Percentiles rank a stretch among this genome's conserved stretches.
Evolutionary conservation across 768 basidiomycete species (phyloP).

Genomic region (Hericium rajendrae): DNA sequence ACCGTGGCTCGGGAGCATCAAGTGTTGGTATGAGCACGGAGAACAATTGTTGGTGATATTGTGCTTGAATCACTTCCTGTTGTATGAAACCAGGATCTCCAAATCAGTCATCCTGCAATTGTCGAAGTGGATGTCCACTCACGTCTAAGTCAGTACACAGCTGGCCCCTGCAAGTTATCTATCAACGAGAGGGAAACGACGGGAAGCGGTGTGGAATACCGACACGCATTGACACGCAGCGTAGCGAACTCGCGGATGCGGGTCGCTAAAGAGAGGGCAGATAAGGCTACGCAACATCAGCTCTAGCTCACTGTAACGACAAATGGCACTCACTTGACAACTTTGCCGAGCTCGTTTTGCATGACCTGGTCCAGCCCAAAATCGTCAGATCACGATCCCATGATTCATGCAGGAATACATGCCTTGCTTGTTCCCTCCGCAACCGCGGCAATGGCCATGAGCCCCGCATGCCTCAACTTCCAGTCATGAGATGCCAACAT

Average conservation of each 20-base stretch:
- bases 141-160: constrained; percentile 86
- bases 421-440: constrained; percentile 78
- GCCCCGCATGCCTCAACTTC: constrained; percentile 74
- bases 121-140: background rate
- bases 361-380: constrained; percentile 39
- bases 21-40: constrained; percentile 61
- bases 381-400: constrained; percentile 1
- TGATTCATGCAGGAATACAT: background rate
- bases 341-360: constrained; percentile 72
- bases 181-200: background rate
- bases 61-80: constrained; percentile 70
- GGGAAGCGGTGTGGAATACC: constrained; percentile 19
- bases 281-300: constrained; percentile 42
- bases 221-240: constrained; percentile 84
- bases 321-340: constrained; percentile 54
- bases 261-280: constrained; percentile 66
- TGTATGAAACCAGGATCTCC: background rate
- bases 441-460: constrained; percentile 81
- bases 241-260: constrained; percentile 62
- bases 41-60: constrained; percentile 61
- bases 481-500: constrained; percentile 80
- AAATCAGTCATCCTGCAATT: background rate
- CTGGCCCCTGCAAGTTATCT: constrained; percentile 50
- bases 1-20: constrained; percentile 69
- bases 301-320: background rate